A percentile compares a stretch with the other conserved stretches of the same genome.
Evolutionary conservation across 768 basidiomycete genomes (phyloP).

Genomic region (Cytidiella melzeri): DNA sequence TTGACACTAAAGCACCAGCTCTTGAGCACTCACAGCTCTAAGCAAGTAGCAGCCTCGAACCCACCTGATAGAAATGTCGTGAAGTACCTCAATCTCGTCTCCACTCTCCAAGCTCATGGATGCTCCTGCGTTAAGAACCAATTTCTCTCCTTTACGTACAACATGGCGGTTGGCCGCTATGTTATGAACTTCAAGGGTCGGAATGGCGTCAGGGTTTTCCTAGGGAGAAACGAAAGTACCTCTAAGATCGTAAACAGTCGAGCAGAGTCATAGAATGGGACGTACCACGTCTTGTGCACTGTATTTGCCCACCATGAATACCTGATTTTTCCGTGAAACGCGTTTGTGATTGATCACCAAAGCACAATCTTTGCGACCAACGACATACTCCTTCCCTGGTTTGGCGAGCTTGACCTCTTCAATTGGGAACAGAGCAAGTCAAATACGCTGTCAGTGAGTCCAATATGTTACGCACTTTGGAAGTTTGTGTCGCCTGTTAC

Average conservation of each 20-base stretch:
- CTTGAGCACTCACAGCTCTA: slow-evolving; percentile 3
- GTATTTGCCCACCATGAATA: slow-evolving; percentile 49
- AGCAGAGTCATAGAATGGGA: slow-evolving; percentile 6
- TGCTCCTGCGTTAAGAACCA: slow-evolving; percentile 32
- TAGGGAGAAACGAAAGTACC: slow-evolving; percentile 21
- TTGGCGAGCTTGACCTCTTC: slow-evolving; percentile 56
- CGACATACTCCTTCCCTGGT: slow-evolving; percentile 42
- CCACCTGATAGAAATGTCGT: slow-evolving; percentile 40
- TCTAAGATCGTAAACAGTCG: neutral
- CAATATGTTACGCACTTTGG: slow-evolving; percentile 30
- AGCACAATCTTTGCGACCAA: slow-evolving; percentile 52
- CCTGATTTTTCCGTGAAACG: slow-evolving; percentile 57
- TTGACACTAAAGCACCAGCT: slow-evolving; percentile 13
- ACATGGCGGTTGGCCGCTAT: slow-evolving; percentile 19
- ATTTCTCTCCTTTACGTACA: slow-evolving; percentile 34
- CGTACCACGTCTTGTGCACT: slow-evolving; percentile 51
- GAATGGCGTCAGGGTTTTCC: slow-evolving; percentile 43
- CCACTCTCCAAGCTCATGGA: slow-evolving; percentile 44
- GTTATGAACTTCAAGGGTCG: slow-evolving; percentile 31
- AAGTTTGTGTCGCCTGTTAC: slow-evolving; percentile 27
- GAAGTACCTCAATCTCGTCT: slow-evolving; percentile 44
- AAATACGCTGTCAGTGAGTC: neutral
- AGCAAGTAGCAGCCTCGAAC: slow-evolving; percentile 20
- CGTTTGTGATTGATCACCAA: slow-evolving; percentile 54
- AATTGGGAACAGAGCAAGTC: slow-evolving; percentile 1